Conservation (phyloP, 2,329 filamentous ascomycete species). For the Dothiorella sarmentorum region DNA sequence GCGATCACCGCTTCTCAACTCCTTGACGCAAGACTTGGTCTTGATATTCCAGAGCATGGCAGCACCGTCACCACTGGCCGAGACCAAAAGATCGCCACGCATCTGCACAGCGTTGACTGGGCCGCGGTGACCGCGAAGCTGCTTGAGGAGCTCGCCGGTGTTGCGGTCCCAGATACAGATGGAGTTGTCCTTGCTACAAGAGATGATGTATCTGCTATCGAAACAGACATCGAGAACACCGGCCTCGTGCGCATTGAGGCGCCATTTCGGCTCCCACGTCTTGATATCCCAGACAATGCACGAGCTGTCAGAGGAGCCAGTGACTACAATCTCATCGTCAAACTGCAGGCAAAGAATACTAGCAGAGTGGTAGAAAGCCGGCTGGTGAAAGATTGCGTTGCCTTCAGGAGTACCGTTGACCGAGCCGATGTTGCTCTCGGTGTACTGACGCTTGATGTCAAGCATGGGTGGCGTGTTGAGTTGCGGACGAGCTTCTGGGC, state of each 20-base stretch:
- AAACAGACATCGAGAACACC: constrained; percentile 94
- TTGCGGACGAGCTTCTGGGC: constrained; percentile 59
- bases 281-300: constrained; percentile 90
- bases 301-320: constrained; percentile 86
- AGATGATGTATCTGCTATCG: constrained; percentile 87
- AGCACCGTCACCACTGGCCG: constrained; percentile 86
- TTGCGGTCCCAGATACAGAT: constrained; percentile 93
- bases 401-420: constrained; percentile 47
- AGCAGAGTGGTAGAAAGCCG: constrained; percentile 70
- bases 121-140: constrained; percentile 79
- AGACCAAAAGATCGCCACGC: constrained; percentile 87
- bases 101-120: constrained; percentile 97
- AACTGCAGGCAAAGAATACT: constrained; percentile 95
- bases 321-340: constrained; percentile 88
- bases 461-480: constrained; percentile 47
- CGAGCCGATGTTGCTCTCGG: constrained; percentile 38
- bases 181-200: constrained; percentile 91
- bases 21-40: constrained; percentile 81
- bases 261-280: constrained; percentile 74
- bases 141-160: constrained; percentile 71
- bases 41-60: constrained; percentile 96
- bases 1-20: constrained; percentile 86
- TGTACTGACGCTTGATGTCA: constrained; percentile 42
- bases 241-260: constrained; percentile 74
- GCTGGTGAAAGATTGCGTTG: constrained; percentile 46